A percentile compares a stretch with the other conserved stretches of the same genome.
Evolutionary conservation across 805 yeast genomes (phyloP).

Genomic region (Myxozyma udenii): DNA sequence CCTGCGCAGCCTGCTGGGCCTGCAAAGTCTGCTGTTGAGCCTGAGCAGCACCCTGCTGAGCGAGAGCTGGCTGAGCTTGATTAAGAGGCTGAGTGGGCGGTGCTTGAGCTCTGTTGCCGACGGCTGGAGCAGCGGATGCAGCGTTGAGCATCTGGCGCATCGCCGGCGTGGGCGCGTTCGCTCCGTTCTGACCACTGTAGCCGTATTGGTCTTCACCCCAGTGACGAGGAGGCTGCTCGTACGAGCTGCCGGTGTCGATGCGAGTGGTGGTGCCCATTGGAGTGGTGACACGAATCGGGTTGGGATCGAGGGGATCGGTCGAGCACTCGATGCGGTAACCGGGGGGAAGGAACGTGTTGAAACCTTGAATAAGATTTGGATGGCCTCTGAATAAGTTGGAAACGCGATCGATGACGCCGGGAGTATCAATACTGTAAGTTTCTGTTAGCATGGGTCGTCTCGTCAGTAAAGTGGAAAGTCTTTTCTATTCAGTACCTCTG

Average conservation of each 20-base stretch:
- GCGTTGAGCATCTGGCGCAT: not conserved
- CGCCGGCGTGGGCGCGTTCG: conserved; percentile 18
- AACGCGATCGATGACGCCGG: conserved; percentile 96
- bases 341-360: conserved; percentile 94
- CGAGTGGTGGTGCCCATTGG: conserved; percentile 85
- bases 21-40: conserved; percentile 28
- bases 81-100: conserved; percentile 8
- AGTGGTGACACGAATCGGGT: conserved; percentile 90
- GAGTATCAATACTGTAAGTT: conserved; percentile 73
- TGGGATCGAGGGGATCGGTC: conserved; percentile 80
- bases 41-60: conserved; percentile 14
- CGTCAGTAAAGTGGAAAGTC: conserved; percentile 1
- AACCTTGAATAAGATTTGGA: conserved; percentile 89
- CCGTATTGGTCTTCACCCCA: not conserved
- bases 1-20: conserved; percentile 27
- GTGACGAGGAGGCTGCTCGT: not conserved
- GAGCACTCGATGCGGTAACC: conserved; percentile 94
- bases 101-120: not conserved
- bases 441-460: no score
- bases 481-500: no score
- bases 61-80: conserved; percentile 16
- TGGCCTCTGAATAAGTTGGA: conserved; percentile 88
- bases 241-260: conserved; percentile 42
- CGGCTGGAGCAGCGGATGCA: not conserved
- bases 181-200: conserved; percentile 25